phyloP scores from a whole-genome alignment of 1,284 basidiomycete species.

The Trichosporon ovoides region DNA sequence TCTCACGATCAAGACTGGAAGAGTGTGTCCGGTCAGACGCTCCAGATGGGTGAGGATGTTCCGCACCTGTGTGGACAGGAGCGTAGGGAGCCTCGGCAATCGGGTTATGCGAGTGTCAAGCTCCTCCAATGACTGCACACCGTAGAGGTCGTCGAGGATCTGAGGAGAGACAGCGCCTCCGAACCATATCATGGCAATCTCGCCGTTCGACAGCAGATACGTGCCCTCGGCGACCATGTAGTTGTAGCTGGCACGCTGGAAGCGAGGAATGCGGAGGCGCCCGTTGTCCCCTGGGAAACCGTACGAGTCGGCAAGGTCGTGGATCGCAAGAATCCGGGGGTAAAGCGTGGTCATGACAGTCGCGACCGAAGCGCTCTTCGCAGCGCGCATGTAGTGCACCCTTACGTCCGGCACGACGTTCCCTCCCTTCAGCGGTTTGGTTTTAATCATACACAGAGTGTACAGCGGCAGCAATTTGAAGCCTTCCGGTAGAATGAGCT shows the following conservation, averaged over 20 bases:
- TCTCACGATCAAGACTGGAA: constrained; percentile 73
- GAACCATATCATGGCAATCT: constrained; percentile 84
- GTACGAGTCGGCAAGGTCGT: constrained; percentile 69
- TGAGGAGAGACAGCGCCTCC: constrained; percentile 76
- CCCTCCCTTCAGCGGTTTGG: constrained; percentile 87
- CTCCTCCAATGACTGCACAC: constrained; percentile 67
- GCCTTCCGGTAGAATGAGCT: constrained; percentile 91
- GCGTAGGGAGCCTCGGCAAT: constrained; percentile 69
- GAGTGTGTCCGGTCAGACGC: constrained; percentile 58
- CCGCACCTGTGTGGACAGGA: constrained; percentile 75
- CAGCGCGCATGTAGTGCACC: constrained; percentile 73
- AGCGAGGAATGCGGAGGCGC: constrained; percentile 64
- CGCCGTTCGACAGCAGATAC: constrained; percentile 91
- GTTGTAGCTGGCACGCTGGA: constrained; percentile 76
- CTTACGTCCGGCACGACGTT: constrained; percentile 90
- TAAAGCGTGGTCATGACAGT: constrained; percentile 76
- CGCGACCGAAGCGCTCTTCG: constrained; percentile 66
- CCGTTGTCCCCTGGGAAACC: constrained; percentile 59
- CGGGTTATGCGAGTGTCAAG: constrained; percentile 68
- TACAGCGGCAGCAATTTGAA: constrained; percentile 86
- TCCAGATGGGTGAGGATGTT: constrained; percentile 74
- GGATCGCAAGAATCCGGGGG: constrained; percentile 81
- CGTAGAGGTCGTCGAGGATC: constrained; percentile 79
- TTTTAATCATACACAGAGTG: constrained; percentile 78
- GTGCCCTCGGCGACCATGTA: constrained; percentile 88